Conservation (phyloP, 805 yeast species). For the Zygosaccharomyces lentus region DNA sequence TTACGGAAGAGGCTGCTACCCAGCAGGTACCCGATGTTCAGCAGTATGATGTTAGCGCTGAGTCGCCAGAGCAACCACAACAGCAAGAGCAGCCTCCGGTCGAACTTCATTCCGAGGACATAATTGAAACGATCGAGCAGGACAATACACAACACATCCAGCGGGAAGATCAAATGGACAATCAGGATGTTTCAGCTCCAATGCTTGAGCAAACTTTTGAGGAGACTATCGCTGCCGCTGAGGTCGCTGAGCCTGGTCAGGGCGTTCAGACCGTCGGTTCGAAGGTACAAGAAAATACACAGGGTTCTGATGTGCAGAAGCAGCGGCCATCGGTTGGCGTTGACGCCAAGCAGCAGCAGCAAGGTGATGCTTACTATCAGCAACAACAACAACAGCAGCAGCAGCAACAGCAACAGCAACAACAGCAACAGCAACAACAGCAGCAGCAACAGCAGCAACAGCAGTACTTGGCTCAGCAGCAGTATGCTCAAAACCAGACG, state of each 20-base stretch:
- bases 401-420: conserved; percentile 24
- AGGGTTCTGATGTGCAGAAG: conserved; percentile 9
- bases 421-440: conserved; percentile 10
- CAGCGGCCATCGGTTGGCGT: conserved; percentile 10
- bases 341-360: conserved; percentile 13
- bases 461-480: conserved; percentile 20
- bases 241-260: conserved; percentile 21
- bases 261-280: conserved; percentile 8
- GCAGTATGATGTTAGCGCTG: conserved; percentile 9
- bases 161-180: conserved; percentile 7
- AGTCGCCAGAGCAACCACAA: conserved; percentile 9
- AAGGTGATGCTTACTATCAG: conserved; percentile 18
- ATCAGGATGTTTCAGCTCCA: conserved; percentile 7
- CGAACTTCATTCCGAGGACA: conserved; percentile 11
- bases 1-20: conserved; percentile 5
- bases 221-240: conserved; percentile 15
- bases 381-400: conserved; percentile 22
- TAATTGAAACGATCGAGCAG: conserved; percentile 6
- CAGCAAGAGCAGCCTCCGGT: conserved; percentile 6
- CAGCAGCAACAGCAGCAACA: conserved; percentile 22
- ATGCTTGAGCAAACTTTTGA: conserved; percentile 12
- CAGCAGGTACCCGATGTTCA: conserved; percentile 5
- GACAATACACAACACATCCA: conserved; percentile 5
- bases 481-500: conserved; percentile 25
- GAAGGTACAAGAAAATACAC: conserved; percentile 11